These are phyloP conservation scores for Oryza meyeriana DNA, from an alignment of 176 grass and related monocot genomes.

Conservation along the genomic window DNA sequence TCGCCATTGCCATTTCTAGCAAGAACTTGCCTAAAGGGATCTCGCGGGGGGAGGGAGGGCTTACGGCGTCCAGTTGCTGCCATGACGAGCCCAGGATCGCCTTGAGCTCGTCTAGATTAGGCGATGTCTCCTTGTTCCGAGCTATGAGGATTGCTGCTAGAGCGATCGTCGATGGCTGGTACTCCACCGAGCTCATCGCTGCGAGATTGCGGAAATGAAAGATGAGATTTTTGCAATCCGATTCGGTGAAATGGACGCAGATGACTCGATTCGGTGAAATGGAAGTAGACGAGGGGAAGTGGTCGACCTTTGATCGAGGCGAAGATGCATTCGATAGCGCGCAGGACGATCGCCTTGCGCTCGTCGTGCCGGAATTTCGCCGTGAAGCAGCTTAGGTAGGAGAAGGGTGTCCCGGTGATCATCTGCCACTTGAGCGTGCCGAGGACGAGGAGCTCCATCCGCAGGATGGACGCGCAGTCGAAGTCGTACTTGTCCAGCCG, in stretches of 20 bases:
- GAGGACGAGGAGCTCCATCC: slow-evolving; percentile 91
- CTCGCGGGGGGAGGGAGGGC: neutral
- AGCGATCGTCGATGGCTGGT: slow-evolving; percentile 67
- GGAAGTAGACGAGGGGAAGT: neutral
- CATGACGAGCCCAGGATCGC: slow-evolving; percentile 42
- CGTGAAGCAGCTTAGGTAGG: slow-evolving; percentile 64
- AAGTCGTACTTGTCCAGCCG: slow-evolving; percentile 39
- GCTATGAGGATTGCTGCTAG: slow-evolving; percentile 62
- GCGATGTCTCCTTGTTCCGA: slow-evolving; percentile 22
- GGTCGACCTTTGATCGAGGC: slow-evolving; percentile 53
- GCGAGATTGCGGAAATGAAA: neutral
- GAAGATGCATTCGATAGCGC: slow-evolving; percentile 58
- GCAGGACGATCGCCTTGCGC: slow-evolving; percentile 38
- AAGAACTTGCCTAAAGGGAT: slow-evolving; percentile 24
- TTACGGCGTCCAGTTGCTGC: slow-evolving; percentile 67
- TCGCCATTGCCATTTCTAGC: slow-evolving; percentile 41
- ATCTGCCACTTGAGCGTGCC: slow-evolving; percentile 69
- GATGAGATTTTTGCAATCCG: neutral
- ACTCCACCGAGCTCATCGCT: slow-evolving; percentile 66
- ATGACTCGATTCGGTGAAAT: too few species aligned
- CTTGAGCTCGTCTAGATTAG: slow-evolving; percentile 52
- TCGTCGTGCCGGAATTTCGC: slow-evolving; percentile 45
- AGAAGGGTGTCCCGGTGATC: slow-evolving; percentile 72
- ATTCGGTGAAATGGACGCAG: neutral
- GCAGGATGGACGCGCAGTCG: slow-evolving; percentile 37